Evolutionary conservation across 2,329 filamentous ascomycete genomes (phyloP).

Genomic region (Neurospora sp.): DNA sequence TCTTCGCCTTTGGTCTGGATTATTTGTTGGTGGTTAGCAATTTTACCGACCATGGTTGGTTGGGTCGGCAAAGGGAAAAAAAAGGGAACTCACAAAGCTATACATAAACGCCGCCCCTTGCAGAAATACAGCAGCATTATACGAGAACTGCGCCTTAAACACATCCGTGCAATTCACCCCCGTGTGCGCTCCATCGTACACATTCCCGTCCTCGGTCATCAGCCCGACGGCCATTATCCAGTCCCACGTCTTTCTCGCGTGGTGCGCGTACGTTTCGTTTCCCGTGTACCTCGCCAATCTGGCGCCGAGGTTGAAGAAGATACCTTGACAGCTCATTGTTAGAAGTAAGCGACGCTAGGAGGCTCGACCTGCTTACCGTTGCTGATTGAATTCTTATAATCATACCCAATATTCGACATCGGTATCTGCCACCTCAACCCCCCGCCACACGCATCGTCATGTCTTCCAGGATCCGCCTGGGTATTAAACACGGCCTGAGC

Average conservation of each 20-base stretch:
- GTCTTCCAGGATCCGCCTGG: constrained; percentile 26
- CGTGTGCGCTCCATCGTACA: constrained; percentile 47
- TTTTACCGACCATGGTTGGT: no score
- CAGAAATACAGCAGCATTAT: constrained; percentile 47
- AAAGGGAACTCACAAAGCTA: constrained; percentile 33
- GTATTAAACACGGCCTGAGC: constrained; percentile 28
- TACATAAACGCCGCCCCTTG: constrained; percentile 54
- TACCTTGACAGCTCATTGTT: background rate
- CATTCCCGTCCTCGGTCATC: constrained; percentile 34
- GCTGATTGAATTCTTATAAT: constrained; percentile 41
- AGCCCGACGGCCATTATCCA: constrained; percentile 29
- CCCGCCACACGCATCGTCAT: constrained; percentile 45
- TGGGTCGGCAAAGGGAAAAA: background rate
- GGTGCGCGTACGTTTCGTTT: constrained; percentile 40
- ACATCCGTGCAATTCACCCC: constrained; percentile 41
- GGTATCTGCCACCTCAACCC: constrained; percentile 71
- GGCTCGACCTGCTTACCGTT: constrained; percentile 18
- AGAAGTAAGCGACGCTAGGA: background rate
- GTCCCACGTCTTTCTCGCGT: constrained; percentile 40
- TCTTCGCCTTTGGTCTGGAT: constrained; percentile 27
- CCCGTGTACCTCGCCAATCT: constrained; percentile 47
- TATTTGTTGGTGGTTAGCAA: no score
- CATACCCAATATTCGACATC: constrained; percentile 52
- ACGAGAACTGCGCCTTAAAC: constrained; percentile 47
- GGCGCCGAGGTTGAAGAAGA: constrained; percentile 33